Conservation (phyloP, 495 filamentous ascomycete species). For the Niebla homalea region DNA sequence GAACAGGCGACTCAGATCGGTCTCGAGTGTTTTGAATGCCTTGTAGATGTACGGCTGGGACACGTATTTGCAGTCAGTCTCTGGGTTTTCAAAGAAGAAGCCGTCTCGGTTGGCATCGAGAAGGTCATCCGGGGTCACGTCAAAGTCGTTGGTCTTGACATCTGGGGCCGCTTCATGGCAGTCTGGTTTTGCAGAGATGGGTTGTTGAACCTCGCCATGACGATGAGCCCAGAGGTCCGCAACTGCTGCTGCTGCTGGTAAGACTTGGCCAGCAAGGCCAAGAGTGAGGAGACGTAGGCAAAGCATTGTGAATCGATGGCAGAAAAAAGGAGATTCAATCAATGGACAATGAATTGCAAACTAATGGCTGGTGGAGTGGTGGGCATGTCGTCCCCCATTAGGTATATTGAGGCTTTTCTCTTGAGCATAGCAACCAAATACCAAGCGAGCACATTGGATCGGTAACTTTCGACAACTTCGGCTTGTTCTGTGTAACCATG, state of each 20-base stretch:
- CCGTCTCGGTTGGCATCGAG: slow-evolving; percentile 17
- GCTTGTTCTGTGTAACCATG: too few species aligned
- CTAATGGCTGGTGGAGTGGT: too few species aligned
- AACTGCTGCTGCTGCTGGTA: background rate
- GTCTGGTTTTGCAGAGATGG: background rate
- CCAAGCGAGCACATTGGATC: too few species aligned
- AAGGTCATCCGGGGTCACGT: background rate
- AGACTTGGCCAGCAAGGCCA: background rate
- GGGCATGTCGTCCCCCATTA: too few species aligned
- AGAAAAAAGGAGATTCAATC: too few species aligned
- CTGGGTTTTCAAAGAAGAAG: slow-evolving; percentile 26
- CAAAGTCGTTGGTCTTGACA: background rate
- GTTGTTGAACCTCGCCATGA: background rate
- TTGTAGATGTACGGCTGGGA: slow-evolving; percentile 28
- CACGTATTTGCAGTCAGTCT: slow-evolving; percentile 23
- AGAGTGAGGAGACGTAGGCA: background rate
- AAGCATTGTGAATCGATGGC: slow-evolving; percentile 21
- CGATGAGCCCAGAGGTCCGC: background rate
- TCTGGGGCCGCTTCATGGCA: background rate
- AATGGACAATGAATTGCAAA: too few species aligned
- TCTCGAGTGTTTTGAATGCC: slow-evolving; percentile 27
- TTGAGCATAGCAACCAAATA: too few species aligned
- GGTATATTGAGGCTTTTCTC: too few species aligned
- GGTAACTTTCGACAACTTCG: too few species aligned
- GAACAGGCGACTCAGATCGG: slow-evolving; percentile 26